Base-by-base conservation (phyloP, 768 basidiomycete genomes). In the Mycena belliarum region DNA sequence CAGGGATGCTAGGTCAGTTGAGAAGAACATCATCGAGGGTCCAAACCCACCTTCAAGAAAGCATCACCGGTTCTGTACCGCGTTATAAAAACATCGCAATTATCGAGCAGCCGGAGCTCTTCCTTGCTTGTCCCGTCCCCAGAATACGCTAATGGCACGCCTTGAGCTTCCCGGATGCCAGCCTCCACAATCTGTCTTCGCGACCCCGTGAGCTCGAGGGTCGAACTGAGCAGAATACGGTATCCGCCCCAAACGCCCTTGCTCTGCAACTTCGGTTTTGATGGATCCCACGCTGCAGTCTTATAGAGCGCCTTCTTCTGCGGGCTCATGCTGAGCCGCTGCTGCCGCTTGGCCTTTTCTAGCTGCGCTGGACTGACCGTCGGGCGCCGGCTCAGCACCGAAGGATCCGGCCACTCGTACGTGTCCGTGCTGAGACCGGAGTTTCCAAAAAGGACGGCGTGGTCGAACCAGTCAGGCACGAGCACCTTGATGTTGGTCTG, bases 401-500 rank as follows among this genome's bases (percentile, higher is more conserved):
- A 69, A 0, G 90, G 91, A 15, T 91, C 79, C 0, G 93, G 93
- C 86, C 88, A 93, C 59, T 85, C 76, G 62, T 89, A 93, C 16
- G 79, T 72, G 0, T 66, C 66, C 24, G 86, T 83, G 2, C 81
- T 76, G 16, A 90, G 70, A 11, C 72, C 70, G 14, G 79, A 69
- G 16, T 75, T 63, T 1, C 84, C 84, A n/a, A 91, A 73, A 12
- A 81, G 75, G 32, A 90, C 80, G 4, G 79, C 79, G 63, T 94
- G 91, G 65, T 95, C 91, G 57, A 95, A 95, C 94, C 95, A 97
- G 61, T 95, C 88, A 0, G 94, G 95, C 0, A 93, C 78, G n/a
- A 97, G 65, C 10, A 93, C 75, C 49, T 79, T 82, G 67, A 95
- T 80, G 16, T 76, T 71, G 0, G 85, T 85, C 46, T 80, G 73